Evolutionary conservation across 169 alveolate genomes (phyloP).

Genomic region (Eimeria acervulina): DNA sequence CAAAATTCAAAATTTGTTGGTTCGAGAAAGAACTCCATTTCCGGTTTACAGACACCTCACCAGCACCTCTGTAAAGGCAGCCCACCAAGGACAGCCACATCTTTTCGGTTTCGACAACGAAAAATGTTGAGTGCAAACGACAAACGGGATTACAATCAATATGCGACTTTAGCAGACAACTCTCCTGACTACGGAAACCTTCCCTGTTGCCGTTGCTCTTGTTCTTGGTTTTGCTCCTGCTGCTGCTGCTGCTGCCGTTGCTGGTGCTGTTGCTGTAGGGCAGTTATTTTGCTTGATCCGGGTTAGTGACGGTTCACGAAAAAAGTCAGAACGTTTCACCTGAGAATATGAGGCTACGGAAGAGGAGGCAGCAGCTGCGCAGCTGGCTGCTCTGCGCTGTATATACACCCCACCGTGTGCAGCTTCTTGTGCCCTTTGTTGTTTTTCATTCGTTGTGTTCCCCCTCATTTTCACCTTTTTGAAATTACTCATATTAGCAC

Average conservation of each 20-base stretch:
- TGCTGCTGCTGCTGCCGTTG: not conserved
- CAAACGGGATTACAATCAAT: not conserved
- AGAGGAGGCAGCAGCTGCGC: constrained; percentile 7
- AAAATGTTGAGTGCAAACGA: not conserved
- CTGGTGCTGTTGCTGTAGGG: not conserved
- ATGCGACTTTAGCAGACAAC: not conserved
- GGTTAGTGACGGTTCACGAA: not conserved
- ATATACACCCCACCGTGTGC: constrained; percentile 33
- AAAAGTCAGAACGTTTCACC: no score
- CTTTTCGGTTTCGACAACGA: no score
- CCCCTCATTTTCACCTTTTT: not conserved
- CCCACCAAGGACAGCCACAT: no score
- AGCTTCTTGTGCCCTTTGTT: not conserved
- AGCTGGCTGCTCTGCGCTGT: constrained; percentile 45
- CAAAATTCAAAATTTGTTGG: no score
- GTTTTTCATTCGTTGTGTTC: not conserved
- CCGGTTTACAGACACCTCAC: not conserved
- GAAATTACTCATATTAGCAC: not conserved
- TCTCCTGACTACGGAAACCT: not conserved
- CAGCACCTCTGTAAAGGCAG: not conserved
- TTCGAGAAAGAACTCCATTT: not conserved
- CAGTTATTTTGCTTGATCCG: not conserved
- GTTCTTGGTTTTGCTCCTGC: not conserved
- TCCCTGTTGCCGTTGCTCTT: not conserved
- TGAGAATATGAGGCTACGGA: not conserved